These are phyloP conservation scores for Trametes meyenii DNA, from an alignment of 768 basidiomycete species.

Conservation along the genomic window DNA sequence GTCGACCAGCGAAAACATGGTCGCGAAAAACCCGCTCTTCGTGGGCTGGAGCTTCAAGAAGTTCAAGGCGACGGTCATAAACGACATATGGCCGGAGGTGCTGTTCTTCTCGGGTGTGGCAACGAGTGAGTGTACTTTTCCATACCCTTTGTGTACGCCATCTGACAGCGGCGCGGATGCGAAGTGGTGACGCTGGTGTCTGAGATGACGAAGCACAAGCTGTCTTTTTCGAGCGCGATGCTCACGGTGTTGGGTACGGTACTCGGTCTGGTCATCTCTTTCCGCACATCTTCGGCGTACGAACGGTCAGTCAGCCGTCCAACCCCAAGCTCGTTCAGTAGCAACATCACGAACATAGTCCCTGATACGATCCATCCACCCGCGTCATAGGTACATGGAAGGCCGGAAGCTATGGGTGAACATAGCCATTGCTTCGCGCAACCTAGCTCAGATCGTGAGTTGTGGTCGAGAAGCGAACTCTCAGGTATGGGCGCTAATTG, in stretches of 20 bases:
- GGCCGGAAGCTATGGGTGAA: conserved; percentile 73
- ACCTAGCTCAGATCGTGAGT: conserved; percentile 59
- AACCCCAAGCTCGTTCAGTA: background rate
- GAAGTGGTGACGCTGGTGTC: conserved; percentile 64
- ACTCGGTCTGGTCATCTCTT: conserved; percentile 71
- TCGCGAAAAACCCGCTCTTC: conserved; percentile 50
- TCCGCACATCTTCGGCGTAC: conserved; percentile 73
- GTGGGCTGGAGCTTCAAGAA: conserved; percentile 52
- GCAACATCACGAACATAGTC: background rate
- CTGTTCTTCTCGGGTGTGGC: conserved; percentile 64
- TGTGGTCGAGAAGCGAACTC: background rate
- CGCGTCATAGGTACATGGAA: conserved; percentile 58
- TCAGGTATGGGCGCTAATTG: background rate
- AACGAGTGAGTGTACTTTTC: conserved; percentile 46
- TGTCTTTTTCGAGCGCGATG: conserved; percentile 56
- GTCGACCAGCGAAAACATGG: conserved; percentile 22
- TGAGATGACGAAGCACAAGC: conserved; percentile 46
- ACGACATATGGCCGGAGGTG: conserved; percentile 68
- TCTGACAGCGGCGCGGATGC: background rate
- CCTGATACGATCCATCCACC: background rate
- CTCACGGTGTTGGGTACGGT: conserved; percentile 76
- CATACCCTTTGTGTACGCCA: conserved; percentile 7
- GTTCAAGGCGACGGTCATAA: conserved; percentile 61
- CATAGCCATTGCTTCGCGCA: conserved; percentile 58
- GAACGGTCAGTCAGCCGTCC: conserved; percentile 47